Percentiles rank a stretch among this genome's conserved stretches.
phyloP scores from a whole-genome alignment of 257 asterid genomes.

The Gardenia jasminoides region DNA sequence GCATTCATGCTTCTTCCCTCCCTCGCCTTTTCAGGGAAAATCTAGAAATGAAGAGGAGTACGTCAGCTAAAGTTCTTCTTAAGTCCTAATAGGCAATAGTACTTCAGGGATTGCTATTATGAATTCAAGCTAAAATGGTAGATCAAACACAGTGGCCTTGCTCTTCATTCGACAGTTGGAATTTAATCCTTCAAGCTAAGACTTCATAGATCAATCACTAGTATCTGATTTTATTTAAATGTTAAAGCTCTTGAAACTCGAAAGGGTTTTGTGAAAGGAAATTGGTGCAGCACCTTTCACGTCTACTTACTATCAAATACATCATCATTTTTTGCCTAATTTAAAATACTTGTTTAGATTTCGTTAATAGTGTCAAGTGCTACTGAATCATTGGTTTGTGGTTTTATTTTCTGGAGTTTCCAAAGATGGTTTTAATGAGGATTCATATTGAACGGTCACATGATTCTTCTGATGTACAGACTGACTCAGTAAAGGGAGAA shows the following conservation, averaged over 20 bases:
- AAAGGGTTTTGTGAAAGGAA: neutral
- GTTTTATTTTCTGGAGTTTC: neutral
- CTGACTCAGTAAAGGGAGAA: slow-evolving; percentile 78
- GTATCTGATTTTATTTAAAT: neutral
- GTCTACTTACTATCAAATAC: neutral
- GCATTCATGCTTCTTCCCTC: no score
- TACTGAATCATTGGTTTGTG: neutral
- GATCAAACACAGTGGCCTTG: no score
- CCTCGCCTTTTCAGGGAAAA: no score
- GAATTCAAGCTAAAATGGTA: neutral
- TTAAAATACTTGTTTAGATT: neutral
- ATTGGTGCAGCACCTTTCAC: neutral
- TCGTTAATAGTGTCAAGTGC: neutral
- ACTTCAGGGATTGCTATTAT: neutral
- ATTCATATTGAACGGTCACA: neutral
- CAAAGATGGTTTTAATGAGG: neutral
- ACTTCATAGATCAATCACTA: neutral
- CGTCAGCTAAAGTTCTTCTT: no score
- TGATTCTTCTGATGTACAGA: slow-evolving; percentile 32
- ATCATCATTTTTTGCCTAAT: neutral
- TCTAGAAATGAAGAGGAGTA: no score
- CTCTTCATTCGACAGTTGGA: no score
- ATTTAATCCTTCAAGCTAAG: neutral
- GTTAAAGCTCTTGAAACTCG: neutral
- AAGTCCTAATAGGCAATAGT: neutral